Base-by-base conservation (phyloP, 495 filamentous ascomycete genomes). In the Hypoxylon intermedium region DNA sequence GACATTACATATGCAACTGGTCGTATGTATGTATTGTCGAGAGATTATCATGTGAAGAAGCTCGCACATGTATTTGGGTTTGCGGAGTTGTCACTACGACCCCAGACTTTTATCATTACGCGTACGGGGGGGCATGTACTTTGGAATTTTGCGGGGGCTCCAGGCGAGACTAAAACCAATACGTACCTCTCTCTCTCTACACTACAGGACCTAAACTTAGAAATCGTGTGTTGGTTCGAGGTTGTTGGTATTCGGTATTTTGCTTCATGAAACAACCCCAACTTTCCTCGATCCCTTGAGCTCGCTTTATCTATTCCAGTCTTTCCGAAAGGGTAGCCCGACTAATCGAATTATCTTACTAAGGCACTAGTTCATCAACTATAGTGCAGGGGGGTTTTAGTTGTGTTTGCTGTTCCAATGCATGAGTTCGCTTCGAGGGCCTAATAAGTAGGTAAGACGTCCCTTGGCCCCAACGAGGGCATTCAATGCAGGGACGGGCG, bases 111-210 rank as follows among this genome's bases (percentile, higher is more conserved):
- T 41, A 47, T 45, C 36, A 57, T 52, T 57, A 47, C 53, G 59
- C 59, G 49, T 58, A 48, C 49, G 38, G 33, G 44, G 36, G 24
- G n/a, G n/a, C n/a, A n/a, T n/a, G n/a, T n/a, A n/a, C n/a, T n/a
- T n/a, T n/a, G n/a, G n/a, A 53, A 58, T 53, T 42, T 64, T 64
- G 60, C 60, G 60, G 60, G 60, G 60, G 49, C 49, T 59, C 60
- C 60, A 42, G 60, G 48, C 53, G 18, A 38, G 13, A 19, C 6
- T 34, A 34, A 34, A 34, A 23, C 45, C 16, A 13, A 37, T 15
- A n/a, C 16, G 33, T 37, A 24, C 18, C 6, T 30, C 11, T 23
- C 12, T n/a, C n/a, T n/a, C n/a, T n/a, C n/a, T n/a, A n/a, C n/a
- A n/a, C n/a, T 15, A 26, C 12, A n/a, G 36, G n/a, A n/a, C 36